phyloP scores from a whole-genome alignment of 306 rosid genomes.

The Vachellia collinsii region DNA sequence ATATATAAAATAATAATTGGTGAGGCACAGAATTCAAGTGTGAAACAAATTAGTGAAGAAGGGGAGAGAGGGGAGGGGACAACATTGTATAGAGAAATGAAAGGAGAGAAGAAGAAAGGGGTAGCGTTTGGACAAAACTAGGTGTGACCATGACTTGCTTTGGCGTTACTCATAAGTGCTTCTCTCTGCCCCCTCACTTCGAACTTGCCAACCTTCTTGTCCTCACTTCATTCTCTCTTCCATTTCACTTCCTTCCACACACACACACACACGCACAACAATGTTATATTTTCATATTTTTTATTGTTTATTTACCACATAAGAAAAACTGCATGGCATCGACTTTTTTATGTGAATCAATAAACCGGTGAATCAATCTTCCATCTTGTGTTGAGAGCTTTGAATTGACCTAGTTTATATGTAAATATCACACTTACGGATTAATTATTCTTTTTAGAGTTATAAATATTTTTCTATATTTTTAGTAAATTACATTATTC shows the following conservation, averaged over 20 bases:
- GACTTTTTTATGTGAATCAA: too few species aligned
- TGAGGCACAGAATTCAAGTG: not conserved
- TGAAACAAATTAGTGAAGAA: not conserved
- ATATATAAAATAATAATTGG: not conserved
- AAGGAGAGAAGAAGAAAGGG: not conserved
- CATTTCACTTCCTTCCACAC: not conserved
- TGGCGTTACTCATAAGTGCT: not conserved
- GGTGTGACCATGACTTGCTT: constrained; percentile 10
- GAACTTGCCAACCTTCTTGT: not conserved
- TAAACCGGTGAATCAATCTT: too few species aligned
- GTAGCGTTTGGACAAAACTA: constrained; percentile 15
- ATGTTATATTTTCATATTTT: too few species aligned
- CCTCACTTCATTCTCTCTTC: not conserved
- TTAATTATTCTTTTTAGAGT: too few species aligned
- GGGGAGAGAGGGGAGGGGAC: not conserved
- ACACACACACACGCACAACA: not conserved
- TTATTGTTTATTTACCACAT: not conserved
- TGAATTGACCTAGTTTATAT: too few species aligned
- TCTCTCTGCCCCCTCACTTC: not conserved
- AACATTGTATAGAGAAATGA: not conserved
- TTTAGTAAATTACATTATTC: too few species aligned
- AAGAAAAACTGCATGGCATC: too few species aligned
- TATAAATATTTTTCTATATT: too few species aligned
- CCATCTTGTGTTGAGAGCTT: too few species aligned
- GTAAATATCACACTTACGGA: too few species aligned